A percentile compares a stretch with the other conserved stretches of the same genome.
phyloP scores from a whole-genome alignment of 768 basidiomycete genomes.

The Scleroderma citrinum region DNA sequence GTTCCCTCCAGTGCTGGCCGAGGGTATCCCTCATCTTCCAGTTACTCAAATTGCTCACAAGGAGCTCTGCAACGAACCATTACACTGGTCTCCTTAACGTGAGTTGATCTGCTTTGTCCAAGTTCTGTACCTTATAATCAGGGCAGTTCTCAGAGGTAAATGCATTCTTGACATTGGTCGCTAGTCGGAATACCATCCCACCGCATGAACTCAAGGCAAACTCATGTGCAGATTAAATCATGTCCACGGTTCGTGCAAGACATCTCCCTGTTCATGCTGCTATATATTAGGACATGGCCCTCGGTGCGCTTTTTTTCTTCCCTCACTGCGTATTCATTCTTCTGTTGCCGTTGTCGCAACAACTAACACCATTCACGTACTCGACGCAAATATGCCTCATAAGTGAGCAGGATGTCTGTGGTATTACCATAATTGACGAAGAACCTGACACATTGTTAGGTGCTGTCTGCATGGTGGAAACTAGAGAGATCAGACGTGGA shows the following conservation, averaged over 20 bases:
- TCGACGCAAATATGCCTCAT: conserved; percentile 82
- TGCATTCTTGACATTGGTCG: conserved; percentile 77
- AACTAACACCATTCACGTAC: conserved; percentile 54
- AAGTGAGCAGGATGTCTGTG: conserved; percentile 83
- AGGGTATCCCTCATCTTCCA: conserved; percentile 60
- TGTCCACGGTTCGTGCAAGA: conserved; percentile 69
- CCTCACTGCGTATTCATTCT: conserved; percentile 56
- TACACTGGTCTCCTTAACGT: conserved; percentile 73
- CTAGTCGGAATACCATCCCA: conserved; percentile 64
- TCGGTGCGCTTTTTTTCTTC: conserved; percentile 44
- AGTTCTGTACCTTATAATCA: not conserved
- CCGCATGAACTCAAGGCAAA: conserved; percentile 56
- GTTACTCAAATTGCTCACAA: conserved; percentile 39
- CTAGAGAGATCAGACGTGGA: conserved; percentile 52
- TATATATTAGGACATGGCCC: not conserved
- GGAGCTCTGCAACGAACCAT: conserved; percentile 17
- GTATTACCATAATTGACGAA: conserved; percentile 70
- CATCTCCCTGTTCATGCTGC: conserved; percentile 53
- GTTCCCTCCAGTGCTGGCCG: conserved; percentile 58
- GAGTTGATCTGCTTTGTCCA: conserved; percentile 16
- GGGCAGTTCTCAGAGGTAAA: conserved; percentile 80
- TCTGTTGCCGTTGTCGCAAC: conserved; percentile 64
- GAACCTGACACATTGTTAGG: conserved; percentile 58
- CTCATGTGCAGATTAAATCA: conserved; percentile 58
- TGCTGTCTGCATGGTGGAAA: conserved; percentile 77